Evolutionary conservation across 495 filamentous ascomycete genomes (phyloP), one percentile per base, ranked within the genome.

Genomic region (Copromyces sp.): DNA sequence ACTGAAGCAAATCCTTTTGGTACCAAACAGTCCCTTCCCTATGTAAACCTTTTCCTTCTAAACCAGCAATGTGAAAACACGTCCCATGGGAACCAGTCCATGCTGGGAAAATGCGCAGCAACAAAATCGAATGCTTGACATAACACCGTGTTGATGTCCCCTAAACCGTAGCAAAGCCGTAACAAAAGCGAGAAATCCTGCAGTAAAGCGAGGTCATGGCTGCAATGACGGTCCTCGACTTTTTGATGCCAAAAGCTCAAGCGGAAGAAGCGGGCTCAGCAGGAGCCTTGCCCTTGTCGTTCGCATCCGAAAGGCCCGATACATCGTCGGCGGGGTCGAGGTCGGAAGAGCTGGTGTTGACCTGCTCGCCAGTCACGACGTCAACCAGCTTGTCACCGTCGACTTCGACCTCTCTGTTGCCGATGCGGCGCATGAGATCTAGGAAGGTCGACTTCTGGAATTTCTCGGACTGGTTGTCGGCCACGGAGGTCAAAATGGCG

Each of bases 391-490:
- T 71, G 41, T 82, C 78, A 40, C 80, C 81, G 3, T 82, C 75
- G 7, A 85, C 80, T 4, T 82, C 80, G 14, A 86, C 74, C 69
- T 86, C 78, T 39, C 70, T 70, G 69, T 79, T 77, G 6, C 78
- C 81, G 41, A 86, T 81, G 42, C 78, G 79, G 38, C 80, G 79
- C 84, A 86, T 85, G 35, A 86, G 74, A 44, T 78, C 73, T 0
- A 86, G 47, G 68, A 86, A 86, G 16, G 75, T 74, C 9, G 84
- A 86, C 39, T 83, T 80, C 69, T 79, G 81, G 72, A 86, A 85
- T 71, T 85, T 86, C 9, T 81, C 78, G 0, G 79, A 80, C 39
- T 77, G 53, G 71, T 84, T 81, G 68, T 76, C 77, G 9, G 78
- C 70, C 9, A 86, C 79, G 3, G 80, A 80, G 44, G 77, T 70